phyloP scores from a whole-genome alignment of 2,329 filamentous ascomycete genomes.

The Orbilia javanica region DNA sequence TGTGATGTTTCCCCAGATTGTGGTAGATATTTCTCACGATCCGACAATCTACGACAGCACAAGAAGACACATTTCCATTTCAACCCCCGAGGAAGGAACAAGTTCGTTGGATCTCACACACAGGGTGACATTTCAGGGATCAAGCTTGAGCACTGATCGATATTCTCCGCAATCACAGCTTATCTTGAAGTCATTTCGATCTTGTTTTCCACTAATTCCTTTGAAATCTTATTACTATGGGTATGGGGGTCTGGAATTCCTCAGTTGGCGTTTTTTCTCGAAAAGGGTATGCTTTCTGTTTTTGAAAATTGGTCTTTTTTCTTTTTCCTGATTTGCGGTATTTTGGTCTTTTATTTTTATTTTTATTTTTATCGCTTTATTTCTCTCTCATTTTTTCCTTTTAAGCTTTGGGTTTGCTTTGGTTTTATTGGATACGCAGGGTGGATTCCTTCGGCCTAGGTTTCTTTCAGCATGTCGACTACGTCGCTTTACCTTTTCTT shows the following conservation, averaged over 20 bases:
- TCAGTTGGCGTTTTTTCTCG: conserved; percentile 50
- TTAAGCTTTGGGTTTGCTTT: conserved; percentile 35
- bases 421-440: conserved; percentile 42
- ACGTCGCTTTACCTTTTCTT: conserved; percentile 39
- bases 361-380: conserved; percentile 2
- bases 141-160: conserved; percentile 21
- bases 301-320: conserved; percentile 21
- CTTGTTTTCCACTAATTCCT: conserved; percentile 9
- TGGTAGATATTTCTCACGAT: conserved; percentile 60
- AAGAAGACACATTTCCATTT: conserved; percentile 60
- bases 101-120: conserved; percentile 41
- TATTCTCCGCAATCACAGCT: conserved; percentile 3
- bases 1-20: conserved; percentile 59
- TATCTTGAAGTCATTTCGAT: conserved; percentile 6
- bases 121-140: conserved; percentile 26
- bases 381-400: conserved; percentile 21
- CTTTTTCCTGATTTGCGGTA: too few species aligned
- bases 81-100: conserved; percentile 53
- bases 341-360: neutral
- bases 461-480: conserved; percentile 41
- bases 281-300: conserved; percentile 43
- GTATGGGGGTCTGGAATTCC: conserved; percentile 58
- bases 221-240: conserved; percentile 3
- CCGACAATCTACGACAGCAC: conserved; percentile 60
- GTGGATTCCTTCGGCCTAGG: conserved; percentile 51